Evolutionary conservation across 495 filamentous ascomycete species (phyloP).

Genomic region (Xylaria grammica): DNA sequence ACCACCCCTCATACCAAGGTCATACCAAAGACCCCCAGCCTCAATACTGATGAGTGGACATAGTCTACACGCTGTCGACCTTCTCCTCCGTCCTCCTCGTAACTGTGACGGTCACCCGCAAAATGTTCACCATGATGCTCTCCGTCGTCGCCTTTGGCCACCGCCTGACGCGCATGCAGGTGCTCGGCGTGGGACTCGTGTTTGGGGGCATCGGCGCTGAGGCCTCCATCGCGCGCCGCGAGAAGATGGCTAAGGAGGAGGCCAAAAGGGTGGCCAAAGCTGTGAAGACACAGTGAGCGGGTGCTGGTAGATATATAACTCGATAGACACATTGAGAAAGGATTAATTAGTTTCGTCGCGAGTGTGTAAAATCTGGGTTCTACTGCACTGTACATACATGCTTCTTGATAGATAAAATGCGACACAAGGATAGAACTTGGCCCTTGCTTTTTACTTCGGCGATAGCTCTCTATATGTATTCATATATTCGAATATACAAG

Average conservation of each 20-base stretch:
- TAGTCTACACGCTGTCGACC: conserved; percentile 86
- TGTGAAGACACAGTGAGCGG: conserved; percentile 39
- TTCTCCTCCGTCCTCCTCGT: conserved; percentile 93
- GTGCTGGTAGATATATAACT: background rate
- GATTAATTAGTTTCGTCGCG: background rate
- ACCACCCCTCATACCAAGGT: background rate
- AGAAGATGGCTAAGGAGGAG: conserved; percentile 83
- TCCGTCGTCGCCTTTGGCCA: conserved; percentile 96
- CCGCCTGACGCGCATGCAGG: conserved; percentile 79
- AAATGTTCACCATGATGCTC: conserved; percentile 99
- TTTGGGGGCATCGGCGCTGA: conserved; percentile 96
- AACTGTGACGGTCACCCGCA: conserved; percentile 94
- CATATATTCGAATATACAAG: too few species aligned
- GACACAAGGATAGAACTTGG: too few species aligned
- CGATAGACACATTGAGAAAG: background rate
- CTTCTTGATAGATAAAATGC: too few species aligned
- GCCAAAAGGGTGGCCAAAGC: conserved; percentile 57
- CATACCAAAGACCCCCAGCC: too few species aligned
- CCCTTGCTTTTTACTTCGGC: too few species aligned
- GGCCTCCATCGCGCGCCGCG: conserved; percentile 75
- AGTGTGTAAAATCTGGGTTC: too few species aligned
- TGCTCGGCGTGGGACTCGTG: conserved; percentile 88
- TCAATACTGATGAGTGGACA: background rate
- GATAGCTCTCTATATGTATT: too few species aligned
- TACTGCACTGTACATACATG: too few species aligned